Evolutionary conservation across 768 basidiomycete species (phyloP).

Genomic region (Amanita jacksonii): DNA sequence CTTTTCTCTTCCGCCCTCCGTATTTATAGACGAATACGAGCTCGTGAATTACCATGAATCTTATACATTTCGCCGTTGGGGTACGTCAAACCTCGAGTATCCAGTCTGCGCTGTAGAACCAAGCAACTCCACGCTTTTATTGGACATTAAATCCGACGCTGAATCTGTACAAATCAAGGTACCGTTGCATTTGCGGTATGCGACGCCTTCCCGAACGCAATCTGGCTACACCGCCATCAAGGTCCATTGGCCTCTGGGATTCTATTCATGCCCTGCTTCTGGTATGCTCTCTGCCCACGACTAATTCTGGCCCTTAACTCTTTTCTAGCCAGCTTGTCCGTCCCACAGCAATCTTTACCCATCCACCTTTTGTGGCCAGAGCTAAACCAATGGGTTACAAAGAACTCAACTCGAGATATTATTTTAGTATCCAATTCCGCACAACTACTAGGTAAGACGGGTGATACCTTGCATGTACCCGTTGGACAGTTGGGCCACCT

Average conservation of each 20-base stretch:
- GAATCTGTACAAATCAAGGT: conserved; percentile 23
- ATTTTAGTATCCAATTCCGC: conserved; percentile 6
- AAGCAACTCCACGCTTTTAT: conserved; percentile 17
- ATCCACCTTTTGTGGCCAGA: not conserved
- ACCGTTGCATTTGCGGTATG: conserved; percentile 41
- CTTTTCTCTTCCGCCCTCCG: conserved; percentile 29
- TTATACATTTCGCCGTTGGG: conserved; percentile 33
- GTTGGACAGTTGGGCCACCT: conserved; percentile 28
- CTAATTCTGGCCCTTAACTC: not conserved
- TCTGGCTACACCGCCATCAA: conserved; percentile 14
- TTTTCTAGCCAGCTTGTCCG: not conserved
- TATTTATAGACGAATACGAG: conserved; percentile 42
- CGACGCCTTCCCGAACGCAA: conserved; percentile 15
- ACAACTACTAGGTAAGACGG: conserved; percentile 5
- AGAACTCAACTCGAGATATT: not conserved
- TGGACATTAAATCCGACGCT: conserved; percentile 14
- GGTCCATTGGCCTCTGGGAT: conserved; percentile 28
- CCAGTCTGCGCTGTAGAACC: conserved; percentile 30
- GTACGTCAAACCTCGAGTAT: conserved; percentile 35
- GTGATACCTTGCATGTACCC: conserved; percentile 24
- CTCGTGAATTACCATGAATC: conserved; percentile 26
- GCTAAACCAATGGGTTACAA: not conserved
- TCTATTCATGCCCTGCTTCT: conserved; percentile 26
- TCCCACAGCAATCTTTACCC: too few relatives aligned
- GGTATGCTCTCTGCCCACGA: conserved; percentile 10